Evolutionary conservation across 352 stramenopile species (phyloP).

Genomic region (Globisporangium solare): DNA sequence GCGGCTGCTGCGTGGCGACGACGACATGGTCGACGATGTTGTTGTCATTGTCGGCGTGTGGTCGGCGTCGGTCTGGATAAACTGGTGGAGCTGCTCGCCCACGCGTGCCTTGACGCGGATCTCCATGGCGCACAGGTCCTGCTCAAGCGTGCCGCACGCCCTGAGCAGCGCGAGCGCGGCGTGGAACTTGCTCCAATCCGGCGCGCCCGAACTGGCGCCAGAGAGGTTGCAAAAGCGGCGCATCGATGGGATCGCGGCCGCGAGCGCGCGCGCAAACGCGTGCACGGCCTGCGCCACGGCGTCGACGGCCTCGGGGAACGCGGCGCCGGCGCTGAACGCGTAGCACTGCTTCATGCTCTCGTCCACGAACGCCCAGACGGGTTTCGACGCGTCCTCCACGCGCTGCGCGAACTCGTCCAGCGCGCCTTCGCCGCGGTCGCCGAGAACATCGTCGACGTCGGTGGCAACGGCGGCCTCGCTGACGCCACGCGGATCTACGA

Average conservation of each 20-base stretch:
- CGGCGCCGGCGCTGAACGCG: conserved; percentile 47
- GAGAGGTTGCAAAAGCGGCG: conserved; percentile 32
- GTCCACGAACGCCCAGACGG: conserved; percentile 39
- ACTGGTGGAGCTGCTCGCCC: conserved; percentile 47
- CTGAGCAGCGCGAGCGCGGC: conserved; percentile 55
- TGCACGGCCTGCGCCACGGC: conserved; percentile 35
- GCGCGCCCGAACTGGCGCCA: conserved; percentile 2
- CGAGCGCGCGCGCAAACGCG: conserved; percentile 42
- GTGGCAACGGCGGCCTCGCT: too few species aligned
- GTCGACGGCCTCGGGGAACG: conserved; percentile 53
- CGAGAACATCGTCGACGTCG: conserved; percentile 21
- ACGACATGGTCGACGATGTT: too few species aligned
- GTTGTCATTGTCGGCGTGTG: too few species aligned
- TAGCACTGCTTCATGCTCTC: conserved; percentile 52
- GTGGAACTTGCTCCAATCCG: conserved; percentile 76
- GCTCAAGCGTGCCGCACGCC: conserved; percentile 49
- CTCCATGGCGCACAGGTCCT: conserved; percentile 41
- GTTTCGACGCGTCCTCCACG: conserved; percentile 48
- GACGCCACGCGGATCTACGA: too few species aligned
- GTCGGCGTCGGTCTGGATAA: conserved; percentile 13
- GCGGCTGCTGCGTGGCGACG: conserved; percentile 20
- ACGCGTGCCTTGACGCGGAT: conserved; percentile 44
- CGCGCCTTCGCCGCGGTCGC: conserved; percentile 18
- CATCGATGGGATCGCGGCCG: conserved; percentile 35
- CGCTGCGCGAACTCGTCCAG: conserved; percentile 53